A percentile compares a stretch with the other conserved stretches of the same genome.
Conservation (phyloP, 495 filamentous ascomycete species). For the Bombardia bombarda region DNA sequence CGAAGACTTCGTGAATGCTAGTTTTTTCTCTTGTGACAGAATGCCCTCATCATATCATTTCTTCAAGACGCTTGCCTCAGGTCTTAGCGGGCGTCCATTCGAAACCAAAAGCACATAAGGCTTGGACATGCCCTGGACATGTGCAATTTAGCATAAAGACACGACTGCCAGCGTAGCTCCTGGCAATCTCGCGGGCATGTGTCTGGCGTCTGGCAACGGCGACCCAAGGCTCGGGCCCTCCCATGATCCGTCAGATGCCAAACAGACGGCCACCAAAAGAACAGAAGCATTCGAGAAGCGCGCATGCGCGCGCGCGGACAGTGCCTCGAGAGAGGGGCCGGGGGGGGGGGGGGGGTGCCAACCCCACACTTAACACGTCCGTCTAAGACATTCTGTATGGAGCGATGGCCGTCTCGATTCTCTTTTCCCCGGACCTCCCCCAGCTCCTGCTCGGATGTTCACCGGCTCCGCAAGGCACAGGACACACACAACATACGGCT, state of each 20-base stretch:
- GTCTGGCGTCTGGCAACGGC: slow-evolving; percentile 6
- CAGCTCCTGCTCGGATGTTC: background rate
- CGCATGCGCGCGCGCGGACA: background rate
- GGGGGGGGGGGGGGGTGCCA: background rate
- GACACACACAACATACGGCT: background rate
- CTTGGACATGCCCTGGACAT: slow-evolving; percentile 8
- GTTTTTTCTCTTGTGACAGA: too few species aligned
- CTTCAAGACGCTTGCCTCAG: background rate
- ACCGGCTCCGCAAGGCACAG: background rate
- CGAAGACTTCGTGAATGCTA: too few species aligned
- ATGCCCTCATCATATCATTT: too few species aligned
- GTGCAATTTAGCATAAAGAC: slow-evolving; percentile 29
- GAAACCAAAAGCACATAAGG: slow-evolving; percentile 13
- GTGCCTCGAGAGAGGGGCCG: background rate
- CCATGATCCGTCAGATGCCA: background rate
- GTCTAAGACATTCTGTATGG: background rate
- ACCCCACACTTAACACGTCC: slow-evolving; percentile 9
- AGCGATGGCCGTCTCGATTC: too few species aligned
- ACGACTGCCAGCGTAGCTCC: slow-evolving; percentile 17
- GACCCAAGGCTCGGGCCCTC: slow-evolving; percentile 11
- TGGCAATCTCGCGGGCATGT: slow-evolving; percentile 19
- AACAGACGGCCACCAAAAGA: background rate
- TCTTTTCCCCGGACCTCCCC: too few species aligned
- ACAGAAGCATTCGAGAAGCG: slow-evolving; percentile 20
- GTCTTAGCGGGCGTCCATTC: background rate